Base-by-base conservation (phyloP, 495 filamentous ascomycete genomes). In the Mycothermus thermophilus region DNA sequence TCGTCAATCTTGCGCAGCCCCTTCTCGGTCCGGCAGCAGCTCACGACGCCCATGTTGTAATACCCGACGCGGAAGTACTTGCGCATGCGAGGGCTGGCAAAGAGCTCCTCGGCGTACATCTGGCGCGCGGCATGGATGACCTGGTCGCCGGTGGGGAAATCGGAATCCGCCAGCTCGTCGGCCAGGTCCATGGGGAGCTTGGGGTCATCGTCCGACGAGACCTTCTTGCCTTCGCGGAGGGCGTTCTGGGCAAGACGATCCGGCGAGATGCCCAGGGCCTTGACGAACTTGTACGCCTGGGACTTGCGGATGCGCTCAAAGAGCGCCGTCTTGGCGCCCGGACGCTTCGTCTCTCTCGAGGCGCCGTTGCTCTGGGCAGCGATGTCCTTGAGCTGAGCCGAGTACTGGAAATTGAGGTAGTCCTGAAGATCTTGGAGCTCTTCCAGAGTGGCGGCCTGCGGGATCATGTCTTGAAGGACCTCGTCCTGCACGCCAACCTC, bases 361-460 rank as follows among this genome's bases (percentile, higher is more conserved):
- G 22, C 39, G 46, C 48, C 20, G 58, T 61, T 27, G 75, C 80
- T 80, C 32, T 70, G 58, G 10, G 67, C 61, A 6, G 73, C 63
- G 29, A 83, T 46, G 42, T 95, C 86, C 46, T 83, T 83, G 23
- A 96, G 60, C 46, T 86, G 70, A 4, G 78, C 63, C 13, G 83
- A 74, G 47, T 96, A 94, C 44, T 87, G 83, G 60, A 96, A 97
- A 56, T 96, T 83, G 35, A 97, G 64, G 48, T 95, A 96, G 43
- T 97, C 90, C 47, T 95, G 87, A 11, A 97, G 57, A 57, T 97
- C 90, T 51, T 97, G 92, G 10, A 97, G 64, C 49, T 95, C 88
- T 43, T 97, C 90, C 65, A 90, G 84, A 0, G 76, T 83, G 5
- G 69, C 68, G 3, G 85, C 87, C 22, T 71, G 58, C 3, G 66